Evolutionary conservation across 306 rosid species (phyloP).

Genomic region (Clitoria ternatea): DNA sequence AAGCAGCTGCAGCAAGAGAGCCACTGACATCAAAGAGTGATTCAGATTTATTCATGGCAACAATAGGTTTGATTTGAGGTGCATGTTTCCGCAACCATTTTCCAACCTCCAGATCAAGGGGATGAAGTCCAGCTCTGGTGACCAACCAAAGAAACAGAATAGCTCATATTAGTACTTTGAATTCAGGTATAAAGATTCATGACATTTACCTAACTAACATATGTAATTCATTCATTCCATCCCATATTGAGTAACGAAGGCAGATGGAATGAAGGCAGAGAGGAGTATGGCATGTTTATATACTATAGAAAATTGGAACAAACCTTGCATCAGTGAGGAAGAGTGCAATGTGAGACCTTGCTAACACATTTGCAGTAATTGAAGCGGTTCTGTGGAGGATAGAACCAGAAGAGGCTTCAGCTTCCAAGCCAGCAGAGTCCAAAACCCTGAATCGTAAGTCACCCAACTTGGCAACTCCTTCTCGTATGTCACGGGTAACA

Average conservation of each 20-base stretch:
- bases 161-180: not conserved
- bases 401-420: constrained; percentile 67
- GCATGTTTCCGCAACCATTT: constrained; percentile 81
- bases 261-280: not conserved
- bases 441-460: constrained; percentile 81
- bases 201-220: not conserved
- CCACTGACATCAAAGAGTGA: constrained; percentile 54
- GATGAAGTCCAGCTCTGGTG: constrained; percentile 80
- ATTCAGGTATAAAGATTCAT: not conserved
- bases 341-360: constrained; percentile 59
- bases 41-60: constrained; percentile 84
- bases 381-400: constrained; percentile 84
- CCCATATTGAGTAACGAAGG: not conserved
- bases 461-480: constrained; percentile 86
- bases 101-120: constrained; percentile 84
- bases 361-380: constrained; percentile 67
- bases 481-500: constrained; percentile 89
- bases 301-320: not conserved
- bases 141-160: constrained; percentile 7
- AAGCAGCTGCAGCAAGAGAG: constrained; percentile 56
- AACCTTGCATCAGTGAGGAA: constrained; percentile 85
- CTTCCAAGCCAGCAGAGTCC: constrained; percentile 94
- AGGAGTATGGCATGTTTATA: not conserved
- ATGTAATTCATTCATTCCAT: not conserved
- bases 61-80: constrained; percentile 67